Evolutionary conservation across 2,329 filamentous ascomycete genomes (phyloP).

Genomic region (Microdochium trichocladiopsis): DNA sequence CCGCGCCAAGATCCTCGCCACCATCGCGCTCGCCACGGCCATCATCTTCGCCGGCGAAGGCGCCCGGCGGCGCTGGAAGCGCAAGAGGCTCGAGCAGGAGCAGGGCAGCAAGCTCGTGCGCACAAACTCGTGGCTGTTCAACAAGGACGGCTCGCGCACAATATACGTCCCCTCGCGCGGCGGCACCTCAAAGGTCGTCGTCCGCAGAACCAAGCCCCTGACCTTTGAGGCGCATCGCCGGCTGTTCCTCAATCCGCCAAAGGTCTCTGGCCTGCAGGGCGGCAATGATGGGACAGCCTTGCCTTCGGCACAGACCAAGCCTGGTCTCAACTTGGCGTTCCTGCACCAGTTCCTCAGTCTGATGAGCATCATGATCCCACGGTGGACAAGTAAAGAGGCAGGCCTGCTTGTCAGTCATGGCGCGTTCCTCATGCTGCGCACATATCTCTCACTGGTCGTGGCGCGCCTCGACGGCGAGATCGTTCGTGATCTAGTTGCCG

Average conservation of each 20-base stretch:
- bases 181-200: constrained; percentile 82
- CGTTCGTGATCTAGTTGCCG: constrained; percentile 90
- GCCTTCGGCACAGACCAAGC: constrained; percentile 84
- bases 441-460: constrained; percentile 89
- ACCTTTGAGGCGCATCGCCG: constrained; percentile 96
- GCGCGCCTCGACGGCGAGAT: constrained; percentile 93
- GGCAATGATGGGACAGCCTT: constrained; percentile 61
- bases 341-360: constrained; percentile 93
- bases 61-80: constrained; percentile 69
- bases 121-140: constrained; percentile 85
- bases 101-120: constrained; percentile 76
- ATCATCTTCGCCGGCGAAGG: constrained; percentile 77
- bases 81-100: constrained; percentile 68
- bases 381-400: constrained; percentile 93
- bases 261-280: constrained; percentile 70
- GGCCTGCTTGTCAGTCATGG: constrained; percentile 84
- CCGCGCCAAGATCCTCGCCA: constrained; percentile 66
- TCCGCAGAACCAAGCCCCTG: constrained; percentile 80
- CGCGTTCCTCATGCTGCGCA: constrained; percentile 82
- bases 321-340: constrained; percentile 90
- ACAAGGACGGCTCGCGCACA: constrained; percentile 90
- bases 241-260: constrained; percentile 84
- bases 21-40: constrained; percentile 66
- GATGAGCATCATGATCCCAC: constrained; percentile 94
- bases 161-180: constrained; percentile 93